phyloP scores from a whole-genome alignment of 2,329 filamentous ascomycete species.

The Aureobasidium sp. region DNA sequence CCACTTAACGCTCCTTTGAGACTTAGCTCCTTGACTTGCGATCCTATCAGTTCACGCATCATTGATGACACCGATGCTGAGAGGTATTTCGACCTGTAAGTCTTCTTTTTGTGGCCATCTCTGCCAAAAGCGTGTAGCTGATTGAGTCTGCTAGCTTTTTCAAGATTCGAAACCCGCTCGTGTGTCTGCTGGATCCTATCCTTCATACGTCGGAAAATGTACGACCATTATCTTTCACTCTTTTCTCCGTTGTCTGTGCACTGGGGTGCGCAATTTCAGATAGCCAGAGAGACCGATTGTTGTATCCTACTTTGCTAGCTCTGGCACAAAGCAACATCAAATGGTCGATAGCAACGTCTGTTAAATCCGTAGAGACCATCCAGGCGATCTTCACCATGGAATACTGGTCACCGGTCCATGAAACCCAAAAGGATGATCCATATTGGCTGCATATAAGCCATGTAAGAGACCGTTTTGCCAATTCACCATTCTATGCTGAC shows the following conservation, averaged over 20 bases:
- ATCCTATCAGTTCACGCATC: not conserved
- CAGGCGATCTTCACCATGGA: not conserved
- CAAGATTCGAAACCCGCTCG: not conserved
- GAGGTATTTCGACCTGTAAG: slow-evolving; percentile 1
- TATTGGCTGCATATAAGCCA: slow-evolving; percentile 5
- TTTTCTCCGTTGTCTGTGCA: not conserved
- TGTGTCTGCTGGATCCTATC: not conserved
- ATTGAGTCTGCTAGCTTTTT: not conserved
- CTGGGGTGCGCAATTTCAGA: not conserved
- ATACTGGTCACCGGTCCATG: not conserved
- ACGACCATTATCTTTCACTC: not conserved
- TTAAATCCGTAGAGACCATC: not conserved
- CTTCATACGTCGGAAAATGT: not conserved
- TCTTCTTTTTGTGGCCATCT: not conserved
- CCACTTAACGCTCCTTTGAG: not conserved
- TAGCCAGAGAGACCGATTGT: not conserved
- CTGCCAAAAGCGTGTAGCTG: not conserved
- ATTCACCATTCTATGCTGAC: not conserved
- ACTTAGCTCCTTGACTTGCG: not conserved
- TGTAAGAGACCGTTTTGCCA: not conserved
- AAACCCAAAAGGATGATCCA: slow-evolving; percentile 3
- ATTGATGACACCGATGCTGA: not conserved
- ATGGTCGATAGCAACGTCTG: slow-evolving; percentile 6
- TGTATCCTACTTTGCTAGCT: not conserved
- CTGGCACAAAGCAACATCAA: slow-evolving; percentile 1